Evolutionary conservation across 108 stramenopile species (phyloP).

Genomic region (Conticribra guillardii): DNA sequence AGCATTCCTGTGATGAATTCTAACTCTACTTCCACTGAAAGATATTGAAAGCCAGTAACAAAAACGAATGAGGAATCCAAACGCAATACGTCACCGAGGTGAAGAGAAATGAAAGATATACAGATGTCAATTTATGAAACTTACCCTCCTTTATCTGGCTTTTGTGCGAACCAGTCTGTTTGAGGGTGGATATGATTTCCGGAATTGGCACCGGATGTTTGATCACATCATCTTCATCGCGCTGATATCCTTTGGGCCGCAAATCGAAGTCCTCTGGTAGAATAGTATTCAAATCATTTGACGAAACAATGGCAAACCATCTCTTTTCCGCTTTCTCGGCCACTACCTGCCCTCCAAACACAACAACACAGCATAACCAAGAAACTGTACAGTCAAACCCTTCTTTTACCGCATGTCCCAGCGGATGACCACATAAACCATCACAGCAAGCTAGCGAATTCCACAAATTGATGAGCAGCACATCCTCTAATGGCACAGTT

Average conservation of each 20-base stretch:
- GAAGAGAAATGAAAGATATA: too few relatives aligned
- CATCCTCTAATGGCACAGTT: neutral
- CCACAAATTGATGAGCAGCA: constrained; percentile 62
- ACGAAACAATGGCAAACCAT: neutral
- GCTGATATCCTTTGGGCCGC: constrained; percentile 58
- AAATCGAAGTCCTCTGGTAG: constrained; percentile 71
- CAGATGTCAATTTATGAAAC: too few relatives aligned
- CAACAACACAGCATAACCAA: constrained; percentile 69
- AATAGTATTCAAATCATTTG: constrained; percentile 16
- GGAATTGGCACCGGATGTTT: constrained; percentile 81
- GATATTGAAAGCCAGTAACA: neutral
- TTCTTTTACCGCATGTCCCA: constrained; percentile 76
- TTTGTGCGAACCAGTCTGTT: constrained; percentile 41
- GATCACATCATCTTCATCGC: constrained; percentile 51
- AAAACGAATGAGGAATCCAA: too few relatives aligned
- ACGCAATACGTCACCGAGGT: too few relatives aligned
- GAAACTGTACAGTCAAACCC: constrained; percentile 79
- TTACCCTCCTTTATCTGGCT: constrained; percentile 39
- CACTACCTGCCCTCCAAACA: constrained; percentile 71
- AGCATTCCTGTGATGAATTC: constrained; percentile 68
- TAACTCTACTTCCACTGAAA: constrained; percentile 66
- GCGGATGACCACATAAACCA: constrained; percentile 73
- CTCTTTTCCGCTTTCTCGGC: constrained; percentile 65
- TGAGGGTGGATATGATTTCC: constrained; percentile 64
- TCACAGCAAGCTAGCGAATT: constrained; percentile 74